These are phyloP conservation scores for Filobasidium wieringae DNA, from an alignment of 768 basidiomycete genomes.

Conservation along the genomic window DNA sequence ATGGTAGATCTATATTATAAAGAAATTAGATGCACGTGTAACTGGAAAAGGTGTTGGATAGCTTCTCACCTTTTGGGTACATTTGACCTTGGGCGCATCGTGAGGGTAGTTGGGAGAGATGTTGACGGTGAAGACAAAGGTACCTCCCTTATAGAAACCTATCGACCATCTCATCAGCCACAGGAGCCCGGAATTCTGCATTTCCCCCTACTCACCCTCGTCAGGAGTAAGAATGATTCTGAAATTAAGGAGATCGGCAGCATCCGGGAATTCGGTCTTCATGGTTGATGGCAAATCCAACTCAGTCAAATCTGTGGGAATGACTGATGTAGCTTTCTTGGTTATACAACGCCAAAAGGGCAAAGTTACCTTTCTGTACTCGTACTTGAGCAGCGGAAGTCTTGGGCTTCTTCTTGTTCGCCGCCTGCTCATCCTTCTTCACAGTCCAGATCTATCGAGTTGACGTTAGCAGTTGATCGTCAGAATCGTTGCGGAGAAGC, in stretches of 20 bases:
- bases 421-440: constrained; percentile 98
- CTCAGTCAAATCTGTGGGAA: constrained; percentile 65
- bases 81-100: constrained; percentile 98
- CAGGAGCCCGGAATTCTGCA: no score
- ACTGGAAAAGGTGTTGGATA: constrained; percentile 2
- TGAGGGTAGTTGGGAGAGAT: constrained; percentile 99
- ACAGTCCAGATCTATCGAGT: constrained; percentile 81
- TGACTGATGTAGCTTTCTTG: constrained; percentile 36
- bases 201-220: constrained; percentile 54
- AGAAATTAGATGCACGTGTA: background rate
- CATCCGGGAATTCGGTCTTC: constrained; percentile 88
- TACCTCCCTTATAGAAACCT: constrained; percentile 98
- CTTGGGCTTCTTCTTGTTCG: constrained; percentile 95
- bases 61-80: constrained; percentile 80
- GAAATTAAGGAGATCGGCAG: constrained; percentile 90
- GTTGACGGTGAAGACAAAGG: constrained; percentile 83
- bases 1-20: constrained; percentile 89
- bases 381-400: constrained; percentile 95
- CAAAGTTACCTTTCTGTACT: constrained; percentile 83
- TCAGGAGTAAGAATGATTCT: constrained; percentile 89
- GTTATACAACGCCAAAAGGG: background rate
- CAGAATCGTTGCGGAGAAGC: background rate
- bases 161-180: background rate
- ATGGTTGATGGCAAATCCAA: constrained; percentile 91
- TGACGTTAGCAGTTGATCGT: background rate